Evolutionary conservation across 768 basidiomycete species (phyloP), one percentile per base, ranked within the genome.

Genomic region (Russula lepida): DNA sequence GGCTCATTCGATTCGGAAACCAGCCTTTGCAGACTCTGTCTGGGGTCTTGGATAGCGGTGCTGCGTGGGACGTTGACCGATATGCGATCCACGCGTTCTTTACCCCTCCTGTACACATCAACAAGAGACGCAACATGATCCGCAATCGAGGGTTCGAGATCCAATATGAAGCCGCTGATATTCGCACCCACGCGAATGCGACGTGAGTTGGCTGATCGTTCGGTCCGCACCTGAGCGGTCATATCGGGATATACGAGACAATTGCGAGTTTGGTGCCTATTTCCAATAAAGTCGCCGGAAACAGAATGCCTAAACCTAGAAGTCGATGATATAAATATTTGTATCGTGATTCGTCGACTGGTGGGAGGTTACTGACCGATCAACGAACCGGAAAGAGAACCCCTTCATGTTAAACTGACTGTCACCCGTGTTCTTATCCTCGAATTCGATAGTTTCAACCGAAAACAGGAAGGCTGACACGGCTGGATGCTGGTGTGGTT

Each of bases 401-500:
- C 81, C 79, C 56, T 79, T 77, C 72, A 97, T 85, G 9, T 75
- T 77, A 48, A 87, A 86, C 69, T 85, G 79, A 6, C 94, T 93
- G 21, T 84, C 87, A 69, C 92, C 88, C 28, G 87, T 89, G 27
- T 82, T 82, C 65, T 86, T 79, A 8, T 86, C 83, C 39, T 75
- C 78, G 71, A 97, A 95, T 53, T 77, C 75, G 56, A 97, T 77
- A 0, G 85, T 82, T 61, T 82, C 81, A 57, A 97, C 83, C 2
- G 92, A 88, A 68, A 94, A 87, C 25, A 98, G 73, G 73, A 98
- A 90, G 0, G 95, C 95, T 8, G 84, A 83, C 33, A 89, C 80
- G 33, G 82, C 74, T 9, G 72, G 64, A 55, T 79, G 77, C 43
- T 71, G 72, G 56, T 70, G 72, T 58, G 69, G 70, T 56, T 74